Evolutionary conservation across 169 alveolate genomes (phyloP).

Genomic region (Cryptosporidium viatorum): DNA sequence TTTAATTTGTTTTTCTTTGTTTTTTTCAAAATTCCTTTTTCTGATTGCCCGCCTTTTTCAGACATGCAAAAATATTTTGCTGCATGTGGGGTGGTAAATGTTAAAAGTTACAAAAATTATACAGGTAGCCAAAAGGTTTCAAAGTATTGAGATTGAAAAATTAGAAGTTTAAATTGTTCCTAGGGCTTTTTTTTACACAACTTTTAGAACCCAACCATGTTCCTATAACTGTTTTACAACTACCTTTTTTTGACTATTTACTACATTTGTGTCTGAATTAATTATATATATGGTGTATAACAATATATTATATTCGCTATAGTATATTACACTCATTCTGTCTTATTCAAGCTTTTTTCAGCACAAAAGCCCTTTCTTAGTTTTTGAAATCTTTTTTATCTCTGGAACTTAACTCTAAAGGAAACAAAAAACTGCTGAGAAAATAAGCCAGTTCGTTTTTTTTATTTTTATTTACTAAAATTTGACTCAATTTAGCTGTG

Average conservation of each 20-base stretch:
- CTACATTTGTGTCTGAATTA: neutral
- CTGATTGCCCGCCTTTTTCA: constrained; percentile 41
- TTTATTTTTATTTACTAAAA: no score
- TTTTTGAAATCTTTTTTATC: no score
- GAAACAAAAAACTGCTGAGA: neutral
- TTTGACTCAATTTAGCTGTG: neutral
- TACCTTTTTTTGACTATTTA: neutral
- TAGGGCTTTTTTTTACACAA: neutral
- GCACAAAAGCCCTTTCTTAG: neutral
- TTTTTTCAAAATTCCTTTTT: neutral
- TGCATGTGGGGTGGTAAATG: constrained; percentile 65
- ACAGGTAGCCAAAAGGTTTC: neutral
- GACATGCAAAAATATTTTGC: constrained; percentile 57
- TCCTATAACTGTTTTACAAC: neutral
- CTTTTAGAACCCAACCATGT: neutral
- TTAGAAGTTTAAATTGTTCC: neutral
- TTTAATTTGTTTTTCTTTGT: neutral
- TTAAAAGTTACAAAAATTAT: neutral
- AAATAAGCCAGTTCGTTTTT: neutral
- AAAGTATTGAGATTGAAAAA: neutral
- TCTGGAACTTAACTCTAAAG: neutral
- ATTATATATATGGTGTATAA: no score
- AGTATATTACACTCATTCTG: neutral
- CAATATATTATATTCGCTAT: no score
- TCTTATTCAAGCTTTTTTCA: neutral